Base-by-base conservation (phyloP, 345 rosid genomes). In the Acer saccharum region DNA sequence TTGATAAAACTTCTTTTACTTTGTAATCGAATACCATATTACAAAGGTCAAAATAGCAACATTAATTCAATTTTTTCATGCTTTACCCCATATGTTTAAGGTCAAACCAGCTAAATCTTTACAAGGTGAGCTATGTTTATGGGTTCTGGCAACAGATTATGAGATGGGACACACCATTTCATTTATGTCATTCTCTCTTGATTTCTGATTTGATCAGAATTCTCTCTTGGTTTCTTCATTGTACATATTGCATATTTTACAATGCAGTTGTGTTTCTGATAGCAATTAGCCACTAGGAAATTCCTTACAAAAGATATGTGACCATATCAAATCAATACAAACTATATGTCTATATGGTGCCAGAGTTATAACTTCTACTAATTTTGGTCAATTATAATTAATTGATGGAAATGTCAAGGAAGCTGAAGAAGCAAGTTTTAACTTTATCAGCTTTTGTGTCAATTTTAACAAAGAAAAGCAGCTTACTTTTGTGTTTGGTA, bases 401-500 rank as follows among this genome's bases (percentile, higher is more conserved):
- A 58, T 58, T 12, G 16, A 10, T 68, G 72, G 23, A 68, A 68
- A 43, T 68, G 55, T 10, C 35, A 44, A 18, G 71, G 71, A 67
- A 7, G 25, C 11, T 16, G 71, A 39, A 39, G 27, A 17, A 32
- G 68, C 9, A 8, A 1, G 29, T 46, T 69, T 46, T 46, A 69
- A 48, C 35, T 52, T 1, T 29, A 55, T 54, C 46, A 50, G 29
- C 12, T 50, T 50, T 6, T 35, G 10, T 21, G 10, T 21, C 9
- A n/a, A 58, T n/a, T 7, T 58, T 58, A 58, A 58, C 6, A 9
- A 61, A 55, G 32, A 7, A n/a, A 23, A n/a, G 7, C 6, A 35
- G 32, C 61, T 66, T 57, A 52, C 57, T 21, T 75, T 65, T 48
- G 21, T 41, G 52, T 65, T 20, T 72, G 75, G 46, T 58, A 63